phyloP scores from a whole-genome alignment of 139 green algal species.

The Mychonastes homosphaera region DNA sequence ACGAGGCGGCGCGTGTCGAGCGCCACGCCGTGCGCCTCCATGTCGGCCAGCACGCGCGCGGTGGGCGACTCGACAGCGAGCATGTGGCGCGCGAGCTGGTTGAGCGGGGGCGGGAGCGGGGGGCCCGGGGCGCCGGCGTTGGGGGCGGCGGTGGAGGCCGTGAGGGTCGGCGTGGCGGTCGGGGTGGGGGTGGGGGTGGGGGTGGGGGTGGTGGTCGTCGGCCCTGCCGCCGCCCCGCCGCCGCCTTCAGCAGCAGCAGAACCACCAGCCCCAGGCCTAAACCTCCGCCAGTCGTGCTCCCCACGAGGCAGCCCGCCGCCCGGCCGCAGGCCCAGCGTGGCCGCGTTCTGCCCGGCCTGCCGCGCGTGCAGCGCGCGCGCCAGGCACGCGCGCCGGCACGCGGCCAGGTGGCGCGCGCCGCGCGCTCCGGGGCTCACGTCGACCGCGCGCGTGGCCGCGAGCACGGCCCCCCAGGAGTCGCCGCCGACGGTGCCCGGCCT shows the following conservation, averaged over 20 bases:
- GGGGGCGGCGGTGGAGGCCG: too few relatives aligned
- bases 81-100: too few relatives aligned
- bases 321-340: too few relatives aligned
- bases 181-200: too few relatives aligned
- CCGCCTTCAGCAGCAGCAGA: conserved; percentile 1
- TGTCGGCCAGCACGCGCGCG: conserved; percentile 50
- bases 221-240: background rate
- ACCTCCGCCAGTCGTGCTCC: too few relatives aligned
- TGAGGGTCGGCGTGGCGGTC: too few relatives aligned
- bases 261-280: too few relatives aligned
- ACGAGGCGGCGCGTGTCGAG: conserved; percentile 28
- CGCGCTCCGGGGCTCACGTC: background rate
- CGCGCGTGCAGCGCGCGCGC: conserved; percentile 19
- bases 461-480: conserved; percentile 5
- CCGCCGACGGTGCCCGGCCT: background rate
- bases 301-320: too few relatives aligned
- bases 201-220: too few relatives aligned
- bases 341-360: conserved; percentile 1
- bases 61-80: too few relatives aligned
- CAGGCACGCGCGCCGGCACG: conserved; percentile 26
- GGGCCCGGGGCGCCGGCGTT: too few relatives aligned
- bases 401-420: conserved; percentile 4
- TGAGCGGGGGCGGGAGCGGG: too few relatives aligned
- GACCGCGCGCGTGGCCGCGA: background rate
- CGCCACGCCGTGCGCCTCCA: conserved; percentile 52